These are phyloP conservation scores for Globisporangium spinosum DNA, from an alignment of 352 stramenopile genomes.

Conservation along the genomic window DNA sequence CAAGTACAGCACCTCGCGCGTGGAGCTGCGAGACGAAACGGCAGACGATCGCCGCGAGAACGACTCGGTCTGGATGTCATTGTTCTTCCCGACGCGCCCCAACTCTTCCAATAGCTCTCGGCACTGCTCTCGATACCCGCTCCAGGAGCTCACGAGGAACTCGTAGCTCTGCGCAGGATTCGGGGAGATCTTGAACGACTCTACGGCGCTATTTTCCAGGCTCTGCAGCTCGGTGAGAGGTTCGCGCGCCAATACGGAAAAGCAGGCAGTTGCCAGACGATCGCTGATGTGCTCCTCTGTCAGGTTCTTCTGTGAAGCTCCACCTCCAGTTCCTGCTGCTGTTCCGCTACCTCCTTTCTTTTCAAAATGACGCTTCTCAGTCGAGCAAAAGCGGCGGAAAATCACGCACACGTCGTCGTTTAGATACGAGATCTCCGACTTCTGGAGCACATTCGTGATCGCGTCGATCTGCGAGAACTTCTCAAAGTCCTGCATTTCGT, in stretches of 20 bases:
- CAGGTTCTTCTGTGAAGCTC: not conserved
- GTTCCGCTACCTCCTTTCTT: not conserved
- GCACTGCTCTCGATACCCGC: conserved; percentile 48
- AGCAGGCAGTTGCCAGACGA: conserved; percentile 59
- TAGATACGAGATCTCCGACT: conserved; percentile 35
- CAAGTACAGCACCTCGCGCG: conserved; percentile 43
- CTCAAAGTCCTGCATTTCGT: conserved; percentile 54
- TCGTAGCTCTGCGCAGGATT: conserved; percentile 45
- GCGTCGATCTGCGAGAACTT: conserved; percentile 47
- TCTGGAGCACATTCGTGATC: conserved; percentile 49
- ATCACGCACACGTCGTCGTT: conserved; percentile 62
- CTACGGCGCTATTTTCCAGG: conserved; percentile 31
- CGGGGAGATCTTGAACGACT: conserved; percentile 38
- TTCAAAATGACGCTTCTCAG: conserved; percentile 24
- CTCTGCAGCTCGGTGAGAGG: conserved; percentile 34
- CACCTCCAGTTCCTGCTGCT: conserved; percentile 1
- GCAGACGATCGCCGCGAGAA: conserved; percentile 20
- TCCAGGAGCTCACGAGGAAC: conserved; percentile 55
- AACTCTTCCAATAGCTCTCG: conserved; percentile 52
- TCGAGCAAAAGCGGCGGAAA: conserved; percentile 59
- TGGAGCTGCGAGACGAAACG: conserved; percentile 9
- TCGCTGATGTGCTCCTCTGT: conserved; percentile 47
- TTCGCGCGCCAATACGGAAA: conserved; percentile 47
- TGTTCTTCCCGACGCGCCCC: conserved; percentile 50
- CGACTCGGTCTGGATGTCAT: conserved; percentile 58